These are phyloP conservation scores for Heliocybe sulcata DNA, from an alignment of 1,284 basidiomycete species.

Conservation along the genomic window DNA sequence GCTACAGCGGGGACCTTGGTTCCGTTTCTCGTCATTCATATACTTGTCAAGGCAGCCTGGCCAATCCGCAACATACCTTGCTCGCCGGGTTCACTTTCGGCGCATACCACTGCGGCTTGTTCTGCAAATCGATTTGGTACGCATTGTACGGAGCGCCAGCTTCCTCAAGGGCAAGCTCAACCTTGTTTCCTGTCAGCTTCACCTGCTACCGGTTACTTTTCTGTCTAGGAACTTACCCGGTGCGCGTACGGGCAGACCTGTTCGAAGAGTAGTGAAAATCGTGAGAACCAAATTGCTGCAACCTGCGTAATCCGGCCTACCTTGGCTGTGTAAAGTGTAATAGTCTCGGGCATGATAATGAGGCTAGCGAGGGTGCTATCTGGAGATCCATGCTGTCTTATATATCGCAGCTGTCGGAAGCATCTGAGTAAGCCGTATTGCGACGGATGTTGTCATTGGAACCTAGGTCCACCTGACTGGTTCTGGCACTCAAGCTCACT, in stretches of 20 bases:
- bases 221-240: conserved; percentile 23
- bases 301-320: conserved; percentile 16
- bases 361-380: background rate
- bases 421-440: background rate
- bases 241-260: conserved; percentile 43
- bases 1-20: conserved; percentile 46
- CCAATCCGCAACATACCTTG: conserved; percentile 34
- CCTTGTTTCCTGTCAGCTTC: conserved; percentile 21
- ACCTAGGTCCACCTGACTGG: background rate
- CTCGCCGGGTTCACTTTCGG: conserved; percentile 53
- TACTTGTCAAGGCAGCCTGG: background rate
- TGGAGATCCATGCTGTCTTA: background rate
- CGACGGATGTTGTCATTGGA: conserved; percentile 1
- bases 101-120: conserved; percentile 63
- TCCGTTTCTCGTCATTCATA: background rate
- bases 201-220: background rate
- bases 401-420: conserved; percentile 9
- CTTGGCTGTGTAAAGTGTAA: conserved; percentile 43
- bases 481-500: background rate
- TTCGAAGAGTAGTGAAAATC: conserved; percentile 3
- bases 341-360: conserved; percentile 23
- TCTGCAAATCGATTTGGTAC: conserved; percentile 47
- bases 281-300: background rate
- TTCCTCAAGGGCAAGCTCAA: conserved; percentile 53
- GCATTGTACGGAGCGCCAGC: conserved; percentile 38